A percentile compares a stretch with the other conserved stretches of the same genome.
phyloP scores from a whole-genome alignment of 148 eudicot genomes.

The Simmondsia chinensis region DNA sequence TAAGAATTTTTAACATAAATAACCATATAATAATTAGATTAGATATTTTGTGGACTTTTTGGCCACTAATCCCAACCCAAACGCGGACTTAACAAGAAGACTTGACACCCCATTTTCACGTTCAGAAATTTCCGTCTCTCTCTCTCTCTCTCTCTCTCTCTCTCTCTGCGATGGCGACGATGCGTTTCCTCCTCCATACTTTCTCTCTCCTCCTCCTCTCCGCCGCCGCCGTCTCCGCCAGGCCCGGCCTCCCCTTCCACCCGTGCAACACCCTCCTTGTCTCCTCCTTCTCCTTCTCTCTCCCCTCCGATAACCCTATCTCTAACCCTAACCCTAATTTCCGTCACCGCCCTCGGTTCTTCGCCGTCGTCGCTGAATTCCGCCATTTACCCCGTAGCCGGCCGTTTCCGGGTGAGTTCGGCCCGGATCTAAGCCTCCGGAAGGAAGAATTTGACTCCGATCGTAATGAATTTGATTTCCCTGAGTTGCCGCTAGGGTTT shows the following conservation, averaged over 20 bases:
- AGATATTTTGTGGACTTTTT: too few relatives aligned
- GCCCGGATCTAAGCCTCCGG: not conserved
- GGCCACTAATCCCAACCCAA: too few relatives aligned
- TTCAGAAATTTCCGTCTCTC: not conserved
- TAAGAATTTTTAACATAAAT: too few relatives aligned
- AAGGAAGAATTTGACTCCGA: not conserved
- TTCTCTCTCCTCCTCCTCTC: constrained; percentile 14
- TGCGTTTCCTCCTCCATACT: constrained; percentile 14
- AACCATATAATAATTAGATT: too few relatives aligned
- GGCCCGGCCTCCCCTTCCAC: constrained; percentile 32
- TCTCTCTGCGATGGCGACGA: constrained; percentile 22
- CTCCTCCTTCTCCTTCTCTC: constrained; percentile 33
- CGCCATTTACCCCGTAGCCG: constrained; percentile 1
- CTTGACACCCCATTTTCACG: too few relatives aligned
- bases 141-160: constrained; percentile 9
- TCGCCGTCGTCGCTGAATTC: constrained; percentile 28
- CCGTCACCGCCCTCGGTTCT: constrained; percentile 24
- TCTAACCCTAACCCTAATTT: not conserved
- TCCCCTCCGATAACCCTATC: constrained; percentile 19
- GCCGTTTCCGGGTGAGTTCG: not conserved
- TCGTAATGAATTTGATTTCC: not conserved
- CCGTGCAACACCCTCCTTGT: constrained; percentile 47
- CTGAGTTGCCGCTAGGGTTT: constrained; percentile 18
- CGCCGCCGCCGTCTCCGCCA: constrained; percentile 25
- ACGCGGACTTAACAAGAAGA: too few relatives aligned